Conservation (phyloP, 495 filamentous ascomycete genomes). For the Aspergillus avenaceus region DNA sequence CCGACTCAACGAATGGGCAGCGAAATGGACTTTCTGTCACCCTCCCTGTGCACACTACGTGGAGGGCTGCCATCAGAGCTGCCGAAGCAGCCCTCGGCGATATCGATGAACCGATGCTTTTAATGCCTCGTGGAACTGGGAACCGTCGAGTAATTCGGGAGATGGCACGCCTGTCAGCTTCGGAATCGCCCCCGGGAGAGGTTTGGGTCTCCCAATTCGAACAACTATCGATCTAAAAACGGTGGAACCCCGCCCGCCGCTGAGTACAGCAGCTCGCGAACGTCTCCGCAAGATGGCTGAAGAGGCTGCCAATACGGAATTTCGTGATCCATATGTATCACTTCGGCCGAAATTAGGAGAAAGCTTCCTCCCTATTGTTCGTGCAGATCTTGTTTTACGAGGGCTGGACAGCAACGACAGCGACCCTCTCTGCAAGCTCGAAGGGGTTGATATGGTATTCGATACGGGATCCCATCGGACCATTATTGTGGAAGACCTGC, state of each 20-base stretch:
- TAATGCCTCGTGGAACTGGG: slow-evolving; percentile 7
- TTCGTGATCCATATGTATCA: not conserved
- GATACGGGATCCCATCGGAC: not conserved
- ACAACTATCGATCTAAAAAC: not conserved
- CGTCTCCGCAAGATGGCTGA: not conserved
- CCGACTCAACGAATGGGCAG: slow-evolving; percentile 5
- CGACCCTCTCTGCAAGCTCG: not conserved
- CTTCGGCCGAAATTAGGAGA: not conserved
- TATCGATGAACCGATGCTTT: slow-evolving; percentile 7
- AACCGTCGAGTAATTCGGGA: slow-evolving; percentile 4
- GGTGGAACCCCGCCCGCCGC: not conserved
- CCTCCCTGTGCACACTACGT: slow-evolving; percentile 9
- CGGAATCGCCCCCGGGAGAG: not conserved
- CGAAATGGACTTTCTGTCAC: slow-evolving; percentile 13
- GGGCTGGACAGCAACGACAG: not conserved
- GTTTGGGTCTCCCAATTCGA: not conserved
- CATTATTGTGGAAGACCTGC: not conserved
- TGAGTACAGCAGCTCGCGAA: not conserved
- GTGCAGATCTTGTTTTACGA: not conserved
- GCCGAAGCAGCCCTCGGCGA: slow-evolving; percentile 3
- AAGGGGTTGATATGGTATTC: not conserved
- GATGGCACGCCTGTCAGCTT: slow-evolving; percentile 3
- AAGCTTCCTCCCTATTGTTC: not conserved
- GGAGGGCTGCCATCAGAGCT: slow-evolving; percentile 8
- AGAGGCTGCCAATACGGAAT: not conserved